phyloP scores from a whole-genome alignment of 495 filamentous ascomycete species.

The Tuber aestivum region DNA sequence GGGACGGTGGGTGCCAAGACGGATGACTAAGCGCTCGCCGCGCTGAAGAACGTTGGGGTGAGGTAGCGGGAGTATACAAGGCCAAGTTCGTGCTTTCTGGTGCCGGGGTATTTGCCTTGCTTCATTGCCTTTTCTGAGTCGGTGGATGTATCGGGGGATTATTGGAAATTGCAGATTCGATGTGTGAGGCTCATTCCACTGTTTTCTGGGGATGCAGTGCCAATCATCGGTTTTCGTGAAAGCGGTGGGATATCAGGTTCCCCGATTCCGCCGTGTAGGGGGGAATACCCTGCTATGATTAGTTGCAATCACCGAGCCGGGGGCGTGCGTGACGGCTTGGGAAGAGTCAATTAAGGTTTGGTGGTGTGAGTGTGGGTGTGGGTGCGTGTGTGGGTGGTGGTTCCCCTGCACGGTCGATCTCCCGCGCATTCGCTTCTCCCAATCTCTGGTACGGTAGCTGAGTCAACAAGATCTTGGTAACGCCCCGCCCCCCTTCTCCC shows the following conservation, averaged over 20 bases:
- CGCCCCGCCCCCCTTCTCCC: not conserved
- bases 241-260: not conserved
- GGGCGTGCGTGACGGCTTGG: not conserved
- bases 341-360: not conserved
- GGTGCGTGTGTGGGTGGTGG: not conserved
- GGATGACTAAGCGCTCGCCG: not conserved
- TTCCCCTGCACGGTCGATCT: not conserved
- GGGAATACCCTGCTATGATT: not conserved
- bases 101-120: not conserved
- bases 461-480: not conserved
- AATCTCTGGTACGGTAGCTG: not conserved
- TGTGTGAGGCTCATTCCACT: not conserved
- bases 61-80: not conserved
- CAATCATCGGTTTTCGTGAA: not conserved
- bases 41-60: not conserved
- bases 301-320: not conserved
- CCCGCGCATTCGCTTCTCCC: not conserved
- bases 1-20: not conserved
- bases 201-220: not conserved
- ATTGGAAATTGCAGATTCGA: not conserved
- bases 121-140: not conserved
- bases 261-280: not conserved
- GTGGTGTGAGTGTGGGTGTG: not conserved
- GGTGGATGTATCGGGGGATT: not conserved
- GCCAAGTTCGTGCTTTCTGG: not conserved